Base-by-base conservation (phyloP, 495 filamentous ascomycete genomes). In the Poronia punctata region DNA sequence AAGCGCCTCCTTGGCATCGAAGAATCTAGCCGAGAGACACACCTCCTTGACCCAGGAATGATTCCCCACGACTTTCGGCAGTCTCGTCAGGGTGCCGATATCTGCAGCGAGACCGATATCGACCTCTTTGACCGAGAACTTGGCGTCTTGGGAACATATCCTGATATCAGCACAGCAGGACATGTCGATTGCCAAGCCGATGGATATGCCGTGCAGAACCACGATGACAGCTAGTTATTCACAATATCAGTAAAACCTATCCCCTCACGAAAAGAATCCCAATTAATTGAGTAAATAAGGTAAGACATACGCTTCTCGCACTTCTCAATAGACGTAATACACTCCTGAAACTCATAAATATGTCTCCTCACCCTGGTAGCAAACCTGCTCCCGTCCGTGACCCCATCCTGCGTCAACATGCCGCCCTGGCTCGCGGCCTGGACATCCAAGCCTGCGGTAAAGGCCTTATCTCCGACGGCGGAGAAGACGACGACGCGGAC, bases 31-130 rank as follows among this genome's bases (percentile, higher is more conserved):
- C 5, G 82, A 82, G 43, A 95, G 62, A 36, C 78, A 78, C 0
- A 97, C 83, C 24, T 97, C 93, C 62, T 95, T 95, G 19, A 94
- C 86, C 88, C 90, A 98, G 7, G 80, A 82, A 40, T 65, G 65
- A 42, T 67, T 80, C 2, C 82, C 81, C 4, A 95, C 87, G 6
- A 83, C 68, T 63, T 93, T 92, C 21, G 92, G 92, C 28, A 98
- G 66, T 2, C 92, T 82, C 15, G 73, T 78, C 26, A 98, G 65
- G 1, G 88, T 95, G 11, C 92, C 92, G 33, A 97, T 80, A 60
- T 98, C 92, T 11, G 92, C 92, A 9, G 92, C 92, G 19, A 98
- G 61, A 1, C 92, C 92, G 24, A 97, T 93, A 56, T 96, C 92
- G 10, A 95, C 87, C 65, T 97, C 93, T 56, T 95, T 95, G 16